These are phyloP conservation scores for Fusarium miscanthi DNA, from an alignment of 2,329 filamentous ascomycete genomes.

Conservation along the genomic window DNA sequence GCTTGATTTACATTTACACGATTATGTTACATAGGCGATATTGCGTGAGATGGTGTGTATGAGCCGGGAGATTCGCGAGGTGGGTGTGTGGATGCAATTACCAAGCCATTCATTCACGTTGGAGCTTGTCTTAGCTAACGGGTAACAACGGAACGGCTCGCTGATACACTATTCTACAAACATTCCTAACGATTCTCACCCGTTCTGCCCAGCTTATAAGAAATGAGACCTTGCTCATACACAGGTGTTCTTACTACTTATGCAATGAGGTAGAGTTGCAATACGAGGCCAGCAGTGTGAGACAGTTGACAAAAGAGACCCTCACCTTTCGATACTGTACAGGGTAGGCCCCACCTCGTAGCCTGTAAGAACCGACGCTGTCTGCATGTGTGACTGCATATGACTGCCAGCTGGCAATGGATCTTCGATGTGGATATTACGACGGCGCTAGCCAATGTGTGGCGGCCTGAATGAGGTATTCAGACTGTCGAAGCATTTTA, in stretches of 20 bases:
- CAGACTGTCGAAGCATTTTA: conserved; percentile 12
- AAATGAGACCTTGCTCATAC: not conserved
- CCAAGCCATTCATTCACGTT: not conserved
- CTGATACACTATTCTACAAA: not conserved
- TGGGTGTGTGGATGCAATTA: not conserved
- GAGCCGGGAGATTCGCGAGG: not conserved
- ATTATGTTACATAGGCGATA: not conserved
- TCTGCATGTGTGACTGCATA: conserved; percentile 44
- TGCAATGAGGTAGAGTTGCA: not conserved
- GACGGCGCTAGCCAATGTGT: conserved; percentile 42
- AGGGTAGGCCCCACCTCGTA: conserved; percentile 24
- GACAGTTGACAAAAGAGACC: not conserved
- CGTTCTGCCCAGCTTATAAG: not conserved
- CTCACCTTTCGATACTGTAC: conserved; percentile 11
- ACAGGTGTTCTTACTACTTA: no score
- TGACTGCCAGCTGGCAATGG: conserved; percentile 47
- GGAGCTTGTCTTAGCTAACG: not conserved
- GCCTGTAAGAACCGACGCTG: conserved; percentile 2
- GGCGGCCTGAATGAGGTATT: conserved; percentile 43
- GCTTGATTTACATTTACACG: not conserved
- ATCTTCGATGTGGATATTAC: conserved; percentile 36
- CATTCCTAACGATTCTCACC: not conserved
- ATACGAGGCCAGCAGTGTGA: not conserved
- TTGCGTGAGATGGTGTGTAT: not conserved
- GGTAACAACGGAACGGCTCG: not conserved